A percentile compares a stretch with the other conserved stretches of the same genome.
phyloP scores from a whole-genome alignment of 2,329 filamentous ascomycete species.

The Ophiostoma tasmaniense region DNA sequence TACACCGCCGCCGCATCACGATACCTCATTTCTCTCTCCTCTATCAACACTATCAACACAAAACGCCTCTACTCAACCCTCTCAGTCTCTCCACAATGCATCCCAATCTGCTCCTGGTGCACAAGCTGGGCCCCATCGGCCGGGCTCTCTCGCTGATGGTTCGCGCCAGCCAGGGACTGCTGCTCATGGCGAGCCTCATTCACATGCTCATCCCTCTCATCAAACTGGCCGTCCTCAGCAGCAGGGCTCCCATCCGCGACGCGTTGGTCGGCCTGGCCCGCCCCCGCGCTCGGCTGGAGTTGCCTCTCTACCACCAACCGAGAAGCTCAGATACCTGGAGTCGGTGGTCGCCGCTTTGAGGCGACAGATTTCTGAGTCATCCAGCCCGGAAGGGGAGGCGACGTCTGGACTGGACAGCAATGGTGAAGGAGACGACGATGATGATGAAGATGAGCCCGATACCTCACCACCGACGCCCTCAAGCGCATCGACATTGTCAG shows the following conservation, averaged over 20 bases:
- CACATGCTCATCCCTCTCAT: neutral
- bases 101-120: neutral
- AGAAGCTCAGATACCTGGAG: conserved; percentile 15
- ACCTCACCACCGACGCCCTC: neutral
- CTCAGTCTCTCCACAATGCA: neutral
- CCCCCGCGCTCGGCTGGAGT: neutral
- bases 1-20: neutral
- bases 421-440: neutral
- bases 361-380: neutral
- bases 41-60: neutral
- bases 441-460: neutral
- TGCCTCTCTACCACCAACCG: conserved; percentile 4
- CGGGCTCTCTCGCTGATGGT: neutral
- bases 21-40: neutral
- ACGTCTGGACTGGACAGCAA: neutral
- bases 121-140: conserved; percentile 6
- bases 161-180: neutral
- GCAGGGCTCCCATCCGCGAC: neutral
- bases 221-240: neutral
- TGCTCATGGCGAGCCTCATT: neutral
- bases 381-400: neutral
- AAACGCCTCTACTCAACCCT: neutral
- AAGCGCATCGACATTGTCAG: neutral
- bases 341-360: conserved; percentile 12
- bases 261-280: neutral